Evolutionary conservation across 345 rosid genomes (phyloP), one percentile per base, ranked within the genome.

Genomic region (Odontarrhena argentea): DNA sequence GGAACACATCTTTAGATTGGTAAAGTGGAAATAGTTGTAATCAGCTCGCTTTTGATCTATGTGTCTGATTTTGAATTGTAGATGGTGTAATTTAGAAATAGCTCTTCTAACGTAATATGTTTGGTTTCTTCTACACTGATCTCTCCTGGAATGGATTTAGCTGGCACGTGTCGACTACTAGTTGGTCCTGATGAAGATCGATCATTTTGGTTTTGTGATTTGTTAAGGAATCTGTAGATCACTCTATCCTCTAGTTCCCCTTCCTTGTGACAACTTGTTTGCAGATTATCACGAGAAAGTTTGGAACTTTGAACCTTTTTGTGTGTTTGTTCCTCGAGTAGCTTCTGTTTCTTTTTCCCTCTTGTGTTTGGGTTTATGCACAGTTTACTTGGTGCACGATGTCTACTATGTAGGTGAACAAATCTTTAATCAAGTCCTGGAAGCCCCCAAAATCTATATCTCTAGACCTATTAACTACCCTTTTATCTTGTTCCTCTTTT

Each of bases 1-100:
- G 3, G 61, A 64, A 55, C 59, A 65, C 60, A 40, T 62, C 64
- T 61, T 41, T 46, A 67, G 40, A 47, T 54, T 32, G 38, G 32
- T 53, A n/a, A 35, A 60, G 58, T 52, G 24, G 37, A n/a, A 53
- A 41, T 22, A 2, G 15, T 14, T 57, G 59, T 47, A 41, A 50
- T 34, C 61, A 66, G 71, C 51, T 45, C 40, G 22, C 22, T 46
- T 26, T 52, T 45, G 62, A 51, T 66, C 56, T 50, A 7, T 22
- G 45, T 4, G 15, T 26, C 32, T 34, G 24, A 4, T 38, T 50
- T 41, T 32, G 45, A 46, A 25, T 2, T 53, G 22, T 15, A 53
- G 67, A 22, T 67, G 22, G 45, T 60, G 57, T 52, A 44, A 46
- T 46, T 30, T 73, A 8, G 51, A 26, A 4, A 18, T 54, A 52